These are phyloP conservation scores for Phytopythium litorale DNA, from an alignment of 352 stramenopile species.

Conservation along the genomic window DNA sequence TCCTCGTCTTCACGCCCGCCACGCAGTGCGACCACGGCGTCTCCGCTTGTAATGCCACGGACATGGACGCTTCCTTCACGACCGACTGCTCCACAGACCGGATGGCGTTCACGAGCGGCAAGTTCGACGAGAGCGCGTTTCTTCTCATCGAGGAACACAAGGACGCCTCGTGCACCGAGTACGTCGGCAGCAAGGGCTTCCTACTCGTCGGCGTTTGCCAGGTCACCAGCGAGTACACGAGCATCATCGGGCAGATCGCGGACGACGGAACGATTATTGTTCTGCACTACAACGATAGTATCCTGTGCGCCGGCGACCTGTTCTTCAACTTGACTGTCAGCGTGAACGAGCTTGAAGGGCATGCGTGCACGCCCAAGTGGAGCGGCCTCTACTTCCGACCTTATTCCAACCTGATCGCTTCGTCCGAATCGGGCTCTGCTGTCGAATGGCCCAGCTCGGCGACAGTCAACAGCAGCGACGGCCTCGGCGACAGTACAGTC, in stretches of 20 bases:
- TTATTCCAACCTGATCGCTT: neutral
- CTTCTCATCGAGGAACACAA: slow-evolving; percentile 2
- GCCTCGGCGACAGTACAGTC: neutral
- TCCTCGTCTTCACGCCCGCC: neutral
- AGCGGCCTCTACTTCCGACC: neutral
- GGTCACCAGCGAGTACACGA: slow-evolving; percentile 8
- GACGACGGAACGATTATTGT: neutral
- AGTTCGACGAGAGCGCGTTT: neutral
- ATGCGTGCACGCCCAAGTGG: neutral
- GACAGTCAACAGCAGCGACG: neutral
- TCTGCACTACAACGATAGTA: slow-evolving; percentile 1
- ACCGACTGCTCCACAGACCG: slow-evolving; percentile 3
- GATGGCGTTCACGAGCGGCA: neutral
- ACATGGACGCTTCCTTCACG: neutral
- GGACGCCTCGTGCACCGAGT: neutral
- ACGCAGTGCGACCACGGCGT: neutral
- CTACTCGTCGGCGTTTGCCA: neutral
- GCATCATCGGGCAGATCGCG: neutral
- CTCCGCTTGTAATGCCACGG: neutral
- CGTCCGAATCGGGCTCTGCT: neutral
- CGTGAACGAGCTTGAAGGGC: neutral
- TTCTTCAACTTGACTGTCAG: neutral
- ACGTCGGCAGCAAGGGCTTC: neutral
- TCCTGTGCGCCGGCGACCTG: neutral
- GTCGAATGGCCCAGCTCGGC: neutral